Percentiles rank a stretch among this genome's conserved stretches.
Conservation (phyloP, 805 yeast genomes). For the Candida tammaniensis region DNA sequence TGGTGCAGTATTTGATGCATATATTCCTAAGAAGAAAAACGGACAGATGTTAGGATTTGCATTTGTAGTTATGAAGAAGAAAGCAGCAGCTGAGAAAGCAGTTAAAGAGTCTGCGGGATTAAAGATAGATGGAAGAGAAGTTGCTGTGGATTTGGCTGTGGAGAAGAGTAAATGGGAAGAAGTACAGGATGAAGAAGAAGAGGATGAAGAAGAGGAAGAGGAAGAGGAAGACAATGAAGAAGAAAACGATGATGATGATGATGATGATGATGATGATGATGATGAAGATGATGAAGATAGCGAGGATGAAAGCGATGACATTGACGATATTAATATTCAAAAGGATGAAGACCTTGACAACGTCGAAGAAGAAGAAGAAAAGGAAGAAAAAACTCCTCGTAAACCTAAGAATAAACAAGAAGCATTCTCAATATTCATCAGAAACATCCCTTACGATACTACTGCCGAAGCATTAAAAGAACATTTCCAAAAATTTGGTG, state of each 20-base stretch:
- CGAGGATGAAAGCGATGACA: constrained; percentile 30
- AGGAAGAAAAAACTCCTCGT: constrained; percentile 18
- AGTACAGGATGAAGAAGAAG: constrained; percentile 36
- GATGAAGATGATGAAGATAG: constrained; percentile 35
- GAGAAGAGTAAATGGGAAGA: constrained; percentile 83
- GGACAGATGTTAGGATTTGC: constrained; percentile 95
- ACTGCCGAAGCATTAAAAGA: constrained; percentile 72
- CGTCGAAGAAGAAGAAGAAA: constrained; percentile 24
- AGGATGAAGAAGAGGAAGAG: constrained; percentile 38
- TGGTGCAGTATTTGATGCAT: constrained; percentile 86
- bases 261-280: constrained; percentile 33
- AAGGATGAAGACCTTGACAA: constrained; percentile 23
- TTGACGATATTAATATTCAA: constrained; percentile 29
- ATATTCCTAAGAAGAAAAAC: constrained; percentile 82
- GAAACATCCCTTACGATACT: constrained; percentile 94
- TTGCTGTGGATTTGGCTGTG: constrained; percentile 91
- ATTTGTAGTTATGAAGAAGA: constrained; percentile 84
- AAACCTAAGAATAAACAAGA: constrained; percentile 58
- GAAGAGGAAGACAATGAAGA: constrained; percentile 36
- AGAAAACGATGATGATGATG: constrained; percentile 40
- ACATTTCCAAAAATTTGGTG: constrained; percentile 82
- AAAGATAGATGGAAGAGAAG: constrained; percentile 84
- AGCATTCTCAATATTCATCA: constrained; percentile 72
- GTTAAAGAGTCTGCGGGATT: constrained; percentile 71
- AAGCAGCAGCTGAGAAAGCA: constrained; percentile 74